These are phyloP conservation scores for Quercus parvula DNA, from an alignment of 306 rosid species.

Conservation along the genomic window DNA sequence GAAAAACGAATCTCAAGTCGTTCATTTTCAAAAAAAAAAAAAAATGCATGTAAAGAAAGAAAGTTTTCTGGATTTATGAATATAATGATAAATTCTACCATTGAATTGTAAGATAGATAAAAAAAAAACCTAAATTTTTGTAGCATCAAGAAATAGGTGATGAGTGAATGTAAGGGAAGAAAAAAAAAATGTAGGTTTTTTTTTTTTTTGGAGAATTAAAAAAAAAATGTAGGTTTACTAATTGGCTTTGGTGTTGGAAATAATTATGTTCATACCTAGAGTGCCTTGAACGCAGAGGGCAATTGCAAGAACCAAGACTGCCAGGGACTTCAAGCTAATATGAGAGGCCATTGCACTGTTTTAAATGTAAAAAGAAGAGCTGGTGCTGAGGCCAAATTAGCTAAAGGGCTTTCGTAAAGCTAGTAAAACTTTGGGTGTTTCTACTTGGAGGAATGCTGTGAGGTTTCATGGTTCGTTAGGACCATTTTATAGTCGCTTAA, in stretches of 20 bases:
- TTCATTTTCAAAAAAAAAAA: too few relatives aligned
- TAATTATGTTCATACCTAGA: constrained; percentile 30
- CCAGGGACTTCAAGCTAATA: constrained; percentile 33
- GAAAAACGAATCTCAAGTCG: too few relatives aligned
- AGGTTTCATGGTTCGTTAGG: constrained; percentile 1
- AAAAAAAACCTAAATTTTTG: background rate
- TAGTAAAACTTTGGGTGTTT: background rate
- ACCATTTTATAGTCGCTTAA: constrained; percentile 28
- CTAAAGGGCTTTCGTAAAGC: constrained; percentile 3
- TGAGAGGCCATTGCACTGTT: constrained; percentile 36
- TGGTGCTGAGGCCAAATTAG: constrained; percentile 12
- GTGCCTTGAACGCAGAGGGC: constrained; percentile 41
- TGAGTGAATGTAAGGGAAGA: too few relatives aligned
- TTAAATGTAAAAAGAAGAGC: background rate
- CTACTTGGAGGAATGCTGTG: constrained; percentile 19
- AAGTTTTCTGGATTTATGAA: too few relatives aligned
- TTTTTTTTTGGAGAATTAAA: too few relatives aligned
- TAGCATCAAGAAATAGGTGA: background rate
- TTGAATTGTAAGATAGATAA: too few relatives aligned
- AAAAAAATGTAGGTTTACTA: too few relatives aligned
- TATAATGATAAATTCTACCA: too few relatives aligned
- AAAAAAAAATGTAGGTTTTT: too few relatives aligned
- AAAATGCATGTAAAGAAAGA: too few relatives aligned
- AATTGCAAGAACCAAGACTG: constrained; percentile 29
- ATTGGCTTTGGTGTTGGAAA: too few relatives aligned